Conservation (phyloP, 2,329 filamentous ascomycete genomes). For the Exophiala phaeomuriformis region DNA sequence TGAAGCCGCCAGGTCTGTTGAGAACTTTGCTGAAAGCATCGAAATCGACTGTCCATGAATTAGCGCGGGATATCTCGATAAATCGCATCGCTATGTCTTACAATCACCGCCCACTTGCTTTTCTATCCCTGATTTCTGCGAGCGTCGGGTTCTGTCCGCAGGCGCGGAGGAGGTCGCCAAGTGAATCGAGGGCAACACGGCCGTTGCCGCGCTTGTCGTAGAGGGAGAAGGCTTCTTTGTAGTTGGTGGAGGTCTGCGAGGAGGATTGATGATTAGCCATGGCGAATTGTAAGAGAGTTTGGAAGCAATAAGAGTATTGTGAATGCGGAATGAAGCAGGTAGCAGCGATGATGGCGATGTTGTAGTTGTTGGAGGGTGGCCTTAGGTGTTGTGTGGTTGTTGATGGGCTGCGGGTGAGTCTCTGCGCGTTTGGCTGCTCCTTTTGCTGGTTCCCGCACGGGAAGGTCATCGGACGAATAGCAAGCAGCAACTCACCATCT, state of each 20-base stretch:
- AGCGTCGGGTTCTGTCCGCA: conserved; percentile 98
- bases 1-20: conserved; percentile 95
- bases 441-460: neutral
- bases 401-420: no score
- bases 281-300: neutral
- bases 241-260: conserved; percentile 75
- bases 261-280: conserved; percentile 24
- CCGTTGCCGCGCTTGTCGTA: conserved; percentile 99
- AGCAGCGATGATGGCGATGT: neutral
- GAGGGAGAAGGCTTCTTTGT: conserved; percentile 99
- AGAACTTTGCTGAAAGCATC: conserved; percentile 94
- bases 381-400: neutral
- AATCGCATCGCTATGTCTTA: conserved; percentile 43
- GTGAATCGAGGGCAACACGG: conserved; percentile 74
- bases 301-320: neutral
- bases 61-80: neutral
- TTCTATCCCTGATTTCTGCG: conserved; percentile 82
- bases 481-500: conserved; percentile 20
- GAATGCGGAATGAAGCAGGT: neutral
- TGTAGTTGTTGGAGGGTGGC: neutral
- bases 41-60: conserved; percentile 68
- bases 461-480: conserved; percentile 15
- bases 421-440: no score
- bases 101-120: conserved; percentile 84
- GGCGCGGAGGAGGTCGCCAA: conserved; percentile 89